Base-by-base conservation (phyloP, 192 early-diverging fungal genomes). In the Backusella psychrophila region DNA sequence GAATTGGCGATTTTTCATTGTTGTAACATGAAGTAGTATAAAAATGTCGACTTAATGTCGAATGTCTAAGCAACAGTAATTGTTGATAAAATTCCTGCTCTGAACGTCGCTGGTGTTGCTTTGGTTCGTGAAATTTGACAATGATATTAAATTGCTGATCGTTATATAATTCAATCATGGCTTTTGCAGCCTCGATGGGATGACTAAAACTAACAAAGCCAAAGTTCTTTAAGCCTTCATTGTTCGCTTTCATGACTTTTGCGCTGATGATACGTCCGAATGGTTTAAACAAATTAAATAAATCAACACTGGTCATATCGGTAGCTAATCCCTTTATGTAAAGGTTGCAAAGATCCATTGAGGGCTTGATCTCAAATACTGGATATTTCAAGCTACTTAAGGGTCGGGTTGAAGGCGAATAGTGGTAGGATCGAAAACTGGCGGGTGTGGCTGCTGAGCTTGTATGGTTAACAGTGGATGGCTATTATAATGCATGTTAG, bases 271-370 rank as follows among this genome's bases (percentile, higher is more conserved):
- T 96, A 76, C 87, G 87, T 65, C 96, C 96, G 72, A 93, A 98
- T 67, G 93, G 88, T 52, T 91, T 85, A 80, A 98, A 98, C 46
- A 95, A 93, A 81, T 97, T 94, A 85, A 96, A 95, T 63, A 98
- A 89, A 36, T 96, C 94, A 83, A 93, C 94, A 86, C 95, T 94
- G 87, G 95, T 94, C 72, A 96, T 94, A 71, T 92, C 85, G 21
- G 91, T 83, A 82, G 95, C 93, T 44, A 98, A 83, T 89, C 96
- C 96, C 86, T 98, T 98, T 88, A 98, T 96, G 83, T 96, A 98
- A 76, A 98, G 90, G 85, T 98, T 98, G 77, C 94, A 81, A 29
- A 78, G 72, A 67, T 85, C 84, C 21, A 85, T 76, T 0, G 75
- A 17, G 33, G 75, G 67, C 31, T 70, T 69, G 36, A 76, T 46